phyloP scores from a whole-genome alignment of 257 asterid genomes.

The Asclepias syriaca region DNA sequence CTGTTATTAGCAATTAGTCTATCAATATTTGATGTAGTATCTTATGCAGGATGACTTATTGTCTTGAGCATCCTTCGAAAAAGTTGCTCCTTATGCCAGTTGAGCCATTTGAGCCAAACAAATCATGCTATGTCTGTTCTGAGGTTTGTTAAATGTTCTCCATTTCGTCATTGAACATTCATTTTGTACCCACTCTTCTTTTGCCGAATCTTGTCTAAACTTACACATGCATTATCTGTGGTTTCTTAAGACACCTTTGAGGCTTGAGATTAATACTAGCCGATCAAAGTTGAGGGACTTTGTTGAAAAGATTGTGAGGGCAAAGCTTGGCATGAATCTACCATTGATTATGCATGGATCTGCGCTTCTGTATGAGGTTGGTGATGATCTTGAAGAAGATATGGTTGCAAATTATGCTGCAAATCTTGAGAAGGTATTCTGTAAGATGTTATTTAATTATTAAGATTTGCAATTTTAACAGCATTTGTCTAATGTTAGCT shows the following conservation, averaged over 20 bases:
- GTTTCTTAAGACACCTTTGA: slow-evolving; percentile 68
- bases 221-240: slow-evolving; percentile 25
- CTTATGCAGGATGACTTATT: slow-evolving; percentile 85
- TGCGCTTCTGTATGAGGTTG: slow-evolving; percentile 89
- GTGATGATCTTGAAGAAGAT: slow-evolving; percentile 89
- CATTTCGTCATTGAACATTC: neutral
- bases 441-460: neutral
- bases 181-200: slow-evolving; percentile 1
- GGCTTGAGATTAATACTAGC: slow-evolving; percentile 76
- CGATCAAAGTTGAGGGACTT: slow-evolving; percentile 82
- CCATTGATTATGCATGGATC: slow-evolving; percentile 89
- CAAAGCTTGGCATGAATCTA: slow-evolving; percentile 85
- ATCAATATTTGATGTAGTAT: slow-evolving; percentile 8
- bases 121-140: slow-evolving; percentile 88
- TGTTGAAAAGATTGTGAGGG: slow-evolving; percentile 81
- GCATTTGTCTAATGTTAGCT: neutral
- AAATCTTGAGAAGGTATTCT: slow-evolving; percentile 81
- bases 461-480: neutral
- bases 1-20: neutral
- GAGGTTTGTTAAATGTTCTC: slow-evolving; percentile 48
- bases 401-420: slow-evolving; percentile 85
- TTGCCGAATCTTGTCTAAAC: slow-evolving; percentile 7
- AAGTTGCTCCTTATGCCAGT: slow-evolving; percentile 96
- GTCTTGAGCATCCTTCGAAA: slow-evolving; percentile 90
- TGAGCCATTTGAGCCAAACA: slow-evolving; percentile 89